Evolutionary conservation across 352 stramenopile species (phyloP).

Genomic region (Phytophthora multivora): DNA sequence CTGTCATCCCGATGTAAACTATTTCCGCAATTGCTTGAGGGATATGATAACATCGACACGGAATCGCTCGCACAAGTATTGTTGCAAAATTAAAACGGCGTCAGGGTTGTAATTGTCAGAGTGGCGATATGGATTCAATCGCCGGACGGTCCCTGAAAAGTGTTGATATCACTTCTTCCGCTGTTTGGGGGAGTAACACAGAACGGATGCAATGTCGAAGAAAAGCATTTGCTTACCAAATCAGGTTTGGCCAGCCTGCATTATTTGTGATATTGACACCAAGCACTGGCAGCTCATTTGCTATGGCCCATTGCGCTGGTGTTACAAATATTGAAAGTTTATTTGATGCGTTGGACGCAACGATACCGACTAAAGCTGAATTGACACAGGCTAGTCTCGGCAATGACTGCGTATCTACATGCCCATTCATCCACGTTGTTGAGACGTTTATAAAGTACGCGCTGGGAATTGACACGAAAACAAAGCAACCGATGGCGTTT

Average conservation of each 20-base stretch:
- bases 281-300: background rate
- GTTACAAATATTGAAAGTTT: background rate
- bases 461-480: too few relatives aligned
- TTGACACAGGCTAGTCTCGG: background rate
- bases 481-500: too few relatives aligned
- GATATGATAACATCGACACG: slow-evolving; percentile 3
- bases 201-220: slow-evolving; percentile 6
- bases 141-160: background rate
- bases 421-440: background rate
- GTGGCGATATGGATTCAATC: background rate
- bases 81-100: background rate
- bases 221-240: slow-evolving; percentile 5
- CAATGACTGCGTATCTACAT: background rate
- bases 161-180: slow-evolving; percentile 1
- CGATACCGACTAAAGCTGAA: background rate
- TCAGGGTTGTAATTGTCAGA: background rate
- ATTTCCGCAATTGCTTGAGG: slow-evolving; percentile 1
- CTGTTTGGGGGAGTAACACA: slow-evolving; percentile 11
- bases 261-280: slow-evolving; percentile 6
- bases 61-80: background rate
- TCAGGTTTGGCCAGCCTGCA: background rate
- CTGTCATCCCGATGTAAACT: background rate
- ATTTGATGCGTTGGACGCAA: background rate
- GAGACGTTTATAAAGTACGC: background rate
- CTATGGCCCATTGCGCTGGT: slow-evolving; percentile 7